Evolutionary conservation across 371 early-diverging fungal species (phyloP).

Genomic region (Nematocida ausubeli): DNA sequence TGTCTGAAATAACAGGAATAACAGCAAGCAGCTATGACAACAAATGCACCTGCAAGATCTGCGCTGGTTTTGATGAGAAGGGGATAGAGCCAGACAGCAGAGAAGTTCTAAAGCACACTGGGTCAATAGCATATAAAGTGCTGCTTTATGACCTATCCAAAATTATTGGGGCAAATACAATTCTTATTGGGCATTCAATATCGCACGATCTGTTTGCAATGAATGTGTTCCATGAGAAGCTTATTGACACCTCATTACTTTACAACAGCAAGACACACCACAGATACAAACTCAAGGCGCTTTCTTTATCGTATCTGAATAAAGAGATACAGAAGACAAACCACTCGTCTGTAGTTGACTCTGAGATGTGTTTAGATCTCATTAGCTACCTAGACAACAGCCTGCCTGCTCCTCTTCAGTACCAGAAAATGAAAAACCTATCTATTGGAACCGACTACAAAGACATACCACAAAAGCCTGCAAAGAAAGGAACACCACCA

Average conservation of each 20-base stretch:
- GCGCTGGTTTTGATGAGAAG: background rate
- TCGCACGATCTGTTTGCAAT: conserved; percentile 65
- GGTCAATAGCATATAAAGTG: conserved; percentile 40
- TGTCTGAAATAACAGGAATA: conserved; percentile 64
- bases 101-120: background rate
- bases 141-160: conserved; percentile 43
- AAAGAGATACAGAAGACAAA: conserved; percentile 56
- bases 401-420: background rate
- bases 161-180: conserved; percentile 64
- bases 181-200: conserved; percentile 67
- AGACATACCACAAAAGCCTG: background rate
- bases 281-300: conserved; percentile 56
- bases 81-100: background rate
- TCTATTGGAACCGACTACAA: background rate
- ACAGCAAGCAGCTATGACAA: conserved; percentile 27
- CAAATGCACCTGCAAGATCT: conserved; percentile 3
- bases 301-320: conserved; percentile 57
- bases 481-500: background rate
- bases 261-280: conserved; percentile 58
- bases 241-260: conserved; percentile 66
- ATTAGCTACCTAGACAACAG: conserved; percentile 3
- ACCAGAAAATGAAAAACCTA: background rate
- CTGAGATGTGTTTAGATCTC: conserved; percentile 53
- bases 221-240: conserved; percentile 57
- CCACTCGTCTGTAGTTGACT: conserved; percentile 65